Evolutionary conservation across 768 basidiomycete genomes (phyloP).

Genomic region (Udeniomyces megalosporus): DNA sequence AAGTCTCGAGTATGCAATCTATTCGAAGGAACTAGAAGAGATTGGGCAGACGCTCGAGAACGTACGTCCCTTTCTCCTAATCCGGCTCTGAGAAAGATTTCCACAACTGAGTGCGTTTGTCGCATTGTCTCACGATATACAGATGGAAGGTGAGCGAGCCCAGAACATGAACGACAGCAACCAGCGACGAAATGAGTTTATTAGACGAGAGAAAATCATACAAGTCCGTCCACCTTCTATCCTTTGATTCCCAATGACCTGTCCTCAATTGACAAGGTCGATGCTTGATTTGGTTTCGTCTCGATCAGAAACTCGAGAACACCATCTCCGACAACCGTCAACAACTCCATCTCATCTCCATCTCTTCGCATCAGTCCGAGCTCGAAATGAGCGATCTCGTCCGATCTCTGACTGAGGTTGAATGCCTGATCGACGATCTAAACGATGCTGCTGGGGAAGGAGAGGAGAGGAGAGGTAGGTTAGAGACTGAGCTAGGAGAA

Average conservation of each 20-base stretch:
- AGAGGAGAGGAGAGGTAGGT: constrained; percentile 45
- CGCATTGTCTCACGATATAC: not conserved
- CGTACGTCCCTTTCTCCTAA: constrained; percentile 35
- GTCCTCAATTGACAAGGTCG: not conserved
- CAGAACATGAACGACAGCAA: constrained; percentile 74
- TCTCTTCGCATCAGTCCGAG: constrained; percentile 59
- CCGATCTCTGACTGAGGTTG: constrained; percentile 65
- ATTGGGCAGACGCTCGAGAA: constrained; percentile 70
- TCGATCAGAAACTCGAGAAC: constrained; percentile 51
- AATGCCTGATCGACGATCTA: constrained; percentile 67
- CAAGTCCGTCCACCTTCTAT: constrained; percentile 38
- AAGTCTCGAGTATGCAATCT: constrained; percentile 86
- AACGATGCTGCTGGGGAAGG: constrained; percentile 48
- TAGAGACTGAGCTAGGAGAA: constrained; percentile 48
- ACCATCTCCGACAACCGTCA: constrained; percentile 55
- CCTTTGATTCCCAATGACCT: not conserved
- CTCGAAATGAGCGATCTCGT: constrained; percentile 74
- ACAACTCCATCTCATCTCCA: constrained; percentile 47
- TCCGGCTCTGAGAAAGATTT: not conserved
- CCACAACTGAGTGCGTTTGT: too few species aligned
- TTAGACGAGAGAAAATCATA: constrained; percentile 65
- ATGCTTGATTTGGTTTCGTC: not conserved
- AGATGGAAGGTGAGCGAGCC: constrained; percentile 47
- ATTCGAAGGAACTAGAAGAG: constrained; percentile 78
- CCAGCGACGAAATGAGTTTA: constrained; percentile 62